Conservation (phyloP, 2,329 filamentous ascomycete species). For the Colletotrichum sp. region DNA sequence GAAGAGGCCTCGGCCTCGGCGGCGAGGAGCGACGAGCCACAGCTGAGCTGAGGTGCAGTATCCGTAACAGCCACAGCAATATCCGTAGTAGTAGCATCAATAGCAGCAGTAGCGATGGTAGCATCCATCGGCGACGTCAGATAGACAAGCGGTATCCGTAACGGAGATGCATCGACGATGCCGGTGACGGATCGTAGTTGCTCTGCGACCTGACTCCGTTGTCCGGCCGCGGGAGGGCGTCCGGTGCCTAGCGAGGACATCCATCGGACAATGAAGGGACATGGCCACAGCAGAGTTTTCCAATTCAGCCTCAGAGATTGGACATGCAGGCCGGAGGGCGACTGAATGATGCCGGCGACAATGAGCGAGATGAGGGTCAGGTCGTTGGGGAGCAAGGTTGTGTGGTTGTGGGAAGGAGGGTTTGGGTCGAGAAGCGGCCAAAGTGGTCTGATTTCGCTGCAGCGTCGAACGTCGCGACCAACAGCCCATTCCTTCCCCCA, state of each 20-base stretch:
- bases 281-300: neutral
- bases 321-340: neutral
- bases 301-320: neutral
- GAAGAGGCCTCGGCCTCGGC: neutral
- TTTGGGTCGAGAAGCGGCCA: neutral
- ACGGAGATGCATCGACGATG: neutral
- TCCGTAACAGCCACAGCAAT: neutral
- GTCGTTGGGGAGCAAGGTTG: neutral
- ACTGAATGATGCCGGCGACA: neutral
- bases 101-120: neutral
- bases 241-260: neutral
- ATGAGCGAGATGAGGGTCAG: neutral
- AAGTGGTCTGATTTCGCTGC: constrained; percentile 16
- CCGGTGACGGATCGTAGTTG: neutral
- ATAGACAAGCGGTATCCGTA: neutral
- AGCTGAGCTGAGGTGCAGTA: neutral
- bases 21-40: neutral
- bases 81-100: neutral
- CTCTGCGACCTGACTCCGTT: neutral
- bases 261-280: neutral
- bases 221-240: neutral
- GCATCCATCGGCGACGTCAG: neutral
- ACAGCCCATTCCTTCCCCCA: neutral
- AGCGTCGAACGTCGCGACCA: constrained; percentile 10
- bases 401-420: neutral